Conservation (phyloP, 495 filamentous ascomycete genomes). For the Acidiella bohemica region DNA sequence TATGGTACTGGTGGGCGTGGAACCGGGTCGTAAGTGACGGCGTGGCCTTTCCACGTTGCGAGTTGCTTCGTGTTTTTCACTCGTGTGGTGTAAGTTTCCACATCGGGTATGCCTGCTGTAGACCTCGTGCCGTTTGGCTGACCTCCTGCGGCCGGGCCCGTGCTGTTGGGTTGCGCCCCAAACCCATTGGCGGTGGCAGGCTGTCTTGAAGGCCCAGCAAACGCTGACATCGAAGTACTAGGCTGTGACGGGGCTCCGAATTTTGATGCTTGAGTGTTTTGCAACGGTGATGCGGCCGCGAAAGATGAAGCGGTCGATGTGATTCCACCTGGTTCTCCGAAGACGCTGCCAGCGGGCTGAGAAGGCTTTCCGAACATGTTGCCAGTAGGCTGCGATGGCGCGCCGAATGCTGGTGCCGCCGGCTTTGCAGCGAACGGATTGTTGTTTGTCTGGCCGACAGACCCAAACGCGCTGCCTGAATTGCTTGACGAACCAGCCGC, state of each 20-base stretch:
- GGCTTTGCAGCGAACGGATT: constrained; percentile 4
- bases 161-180: background rate
- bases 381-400: background rate
- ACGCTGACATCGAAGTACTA: background rate
- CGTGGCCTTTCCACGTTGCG: constrained; percentile 40
- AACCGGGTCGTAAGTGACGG: constrained; percentile 35
- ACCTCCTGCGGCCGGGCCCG: background rate
- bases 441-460: constrained; percentile 1
- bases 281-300: no score
- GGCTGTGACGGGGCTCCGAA: constrained; percentile 7
- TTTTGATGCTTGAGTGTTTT: no score
- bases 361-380: constrained; percentile 14
- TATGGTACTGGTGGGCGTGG: constrained; percentile 26
- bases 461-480: background rate
- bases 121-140: background rate
- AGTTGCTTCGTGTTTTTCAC: constrained; percentile 18
- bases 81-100: constrained; percentile 2
- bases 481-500: background rate
- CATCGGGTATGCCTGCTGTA: background rate
- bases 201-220: background rate
- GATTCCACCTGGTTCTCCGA: background rate
- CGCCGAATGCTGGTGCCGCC: constrained; percentile 6
- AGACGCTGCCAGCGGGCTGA: background rate
- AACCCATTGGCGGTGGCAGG: background rate
- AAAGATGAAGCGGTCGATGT: background rate